These are phyloP conservation scores for Penicillium sp. DNA, from an alignment of 2,329 filamentous ascomycete species.

Conservation along the genomic window DNA sequence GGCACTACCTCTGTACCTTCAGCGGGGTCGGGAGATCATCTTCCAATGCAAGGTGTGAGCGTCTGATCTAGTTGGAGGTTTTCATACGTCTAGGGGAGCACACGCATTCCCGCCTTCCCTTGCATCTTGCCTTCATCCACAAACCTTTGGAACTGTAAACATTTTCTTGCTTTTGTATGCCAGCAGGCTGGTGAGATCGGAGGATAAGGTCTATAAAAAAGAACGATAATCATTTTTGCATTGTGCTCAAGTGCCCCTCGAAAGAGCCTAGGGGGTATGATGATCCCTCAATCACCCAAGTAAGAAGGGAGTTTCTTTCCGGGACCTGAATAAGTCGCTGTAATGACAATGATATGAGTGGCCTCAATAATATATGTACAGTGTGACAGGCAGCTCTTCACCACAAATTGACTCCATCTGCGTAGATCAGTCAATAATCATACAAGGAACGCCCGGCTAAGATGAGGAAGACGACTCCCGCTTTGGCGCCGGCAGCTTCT, in stretches of 20 bases:
- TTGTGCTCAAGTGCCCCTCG: not conserved
- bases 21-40: conserved; percentile 13
- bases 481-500: conserved; percentile 1
- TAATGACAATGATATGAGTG: not conserved
- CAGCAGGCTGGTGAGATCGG: conserved; percentile 20
- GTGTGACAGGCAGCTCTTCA: no score
- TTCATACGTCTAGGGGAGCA: not conserved
- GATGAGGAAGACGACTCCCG: not conserved
- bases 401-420: no score
- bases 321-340: not conserved
- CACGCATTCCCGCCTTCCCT: not conserved
- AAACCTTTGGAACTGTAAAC: conserved; percentile 3
- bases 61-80: conserved; percentile 7
- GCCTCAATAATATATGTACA: conserved; percentile 1
- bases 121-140: not conserved
- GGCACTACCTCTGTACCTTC: conserved; percentile 18
- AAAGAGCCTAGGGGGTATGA: not conserved
- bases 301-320: not conserved
- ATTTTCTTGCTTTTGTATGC: conserved; percentile 10
- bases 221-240: not conserved
- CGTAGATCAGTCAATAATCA: not conserved
- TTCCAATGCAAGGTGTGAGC: conserved; percentile 17
- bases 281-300: not conserved
- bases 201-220: not conserved
- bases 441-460: not conserved